Base-by-base conservation (phyloP, 768 basidiomycete genomes). In the Rhizopogon vinicolor region DNA sequence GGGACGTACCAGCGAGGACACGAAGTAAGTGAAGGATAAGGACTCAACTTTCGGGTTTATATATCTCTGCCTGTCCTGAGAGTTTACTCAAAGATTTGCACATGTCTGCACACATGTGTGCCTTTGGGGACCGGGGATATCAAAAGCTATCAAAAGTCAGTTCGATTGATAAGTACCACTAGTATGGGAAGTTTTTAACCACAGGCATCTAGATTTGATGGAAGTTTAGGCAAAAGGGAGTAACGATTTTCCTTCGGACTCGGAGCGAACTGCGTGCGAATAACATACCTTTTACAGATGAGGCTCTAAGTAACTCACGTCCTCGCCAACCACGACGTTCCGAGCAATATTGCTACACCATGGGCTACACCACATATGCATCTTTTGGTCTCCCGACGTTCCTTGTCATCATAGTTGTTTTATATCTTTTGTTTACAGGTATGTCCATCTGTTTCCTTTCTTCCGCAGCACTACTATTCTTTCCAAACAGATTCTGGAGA, bases 371-470 rank as follows among this genome's bases (percentile, higher is more conserved):
- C 8, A 56, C 63, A 7, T 91, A 89, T 70, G 87, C 86, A 70
- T 69, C 77, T 57, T 79, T 87, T 74, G 88, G 87, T 58, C 73
- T 91, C 35, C 84, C 89, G 7, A 75, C 80, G 1, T 89, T 89
- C 63, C 62, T 87, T 51, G 66, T 81, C 42, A 67, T 80, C 35
- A 65, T 88, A 54, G 78, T 94, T 58, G 89, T 87, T 10, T 79
- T 97, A 28, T 96, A 97, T 68, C 80, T 96, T 18, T 78, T 96
- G 58, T 93, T 96, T 68, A 93, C 94, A 54, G 93, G 94, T 93
- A 53, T 35, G 80, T 68, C 19, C 19, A 33, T 37, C 1, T 39
- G 12, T 41, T 41, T 40, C 44, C 3, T 43, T 10, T 18, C 40
- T 40, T 50, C 31, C 39, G 39, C 40, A 2, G 41, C 41, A 31